phyloP scores from a whole-genome alignment of 768 basidiomycete species.

The Russula olivacea region DNA sequence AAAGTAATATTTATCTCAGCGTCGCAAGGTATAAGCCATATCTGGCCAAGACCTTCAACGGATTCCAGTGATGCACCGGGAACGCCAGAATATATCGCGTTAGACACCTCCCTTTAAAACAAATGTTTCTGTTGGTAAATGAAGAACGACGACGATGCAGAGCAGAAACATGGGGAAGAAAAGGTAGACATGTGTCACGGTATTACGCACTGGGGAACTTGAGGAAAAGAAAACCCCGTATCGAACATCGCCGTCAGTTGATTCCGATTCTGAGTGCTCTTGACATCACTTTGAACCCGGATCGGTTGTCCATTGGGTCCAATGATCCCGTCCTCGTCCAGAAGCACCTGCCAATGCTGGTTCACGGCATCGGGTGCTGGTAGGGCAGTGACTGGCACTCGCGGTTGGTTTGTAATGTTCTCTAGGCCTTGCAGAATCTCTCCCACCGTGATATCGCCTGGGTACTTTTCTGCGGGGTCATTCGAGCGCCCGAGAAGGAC shows the following conservation, averaged over 20 bases:
- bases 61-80: slow-evolving; percentile 30
- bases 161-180: neutral
- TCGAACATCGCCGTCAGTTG: neutral
- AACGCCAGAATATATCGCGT: slow-evolving; percentile 33
- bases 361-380: neutral
- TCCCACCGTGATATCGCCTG: neutral
- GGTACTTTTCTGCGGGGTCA: neutral
- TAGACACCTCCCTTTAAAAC: slow-evolving; percentile 26
- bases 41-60: slow-evolving; percentile 16
- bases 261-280: neutral
- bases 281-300: slow-evolving; percentile 25
- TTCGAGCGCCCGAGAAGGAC: neutral
- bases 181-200: no score
- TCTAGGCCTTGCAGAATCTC: neutral
- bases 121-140: neutral
- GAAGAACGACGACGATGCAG: neutral
- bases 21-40: slow-evolving; percentile 33
- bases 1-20: slow-evolving; percentile 34
- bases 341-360: neutral
- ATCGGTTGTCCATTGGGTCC: slow-evolving; percentile 24
- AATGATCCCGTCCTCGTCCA: neutral
- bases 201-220: slow-evolving; percentile 30
- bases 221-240: slow-evolving; percentile 32
- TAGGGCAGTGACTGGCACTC: neutral
- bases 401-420: neutral